Conservation (phyloP, 805 yeast genomes). For the Jamesozyma piceae region DNA sequence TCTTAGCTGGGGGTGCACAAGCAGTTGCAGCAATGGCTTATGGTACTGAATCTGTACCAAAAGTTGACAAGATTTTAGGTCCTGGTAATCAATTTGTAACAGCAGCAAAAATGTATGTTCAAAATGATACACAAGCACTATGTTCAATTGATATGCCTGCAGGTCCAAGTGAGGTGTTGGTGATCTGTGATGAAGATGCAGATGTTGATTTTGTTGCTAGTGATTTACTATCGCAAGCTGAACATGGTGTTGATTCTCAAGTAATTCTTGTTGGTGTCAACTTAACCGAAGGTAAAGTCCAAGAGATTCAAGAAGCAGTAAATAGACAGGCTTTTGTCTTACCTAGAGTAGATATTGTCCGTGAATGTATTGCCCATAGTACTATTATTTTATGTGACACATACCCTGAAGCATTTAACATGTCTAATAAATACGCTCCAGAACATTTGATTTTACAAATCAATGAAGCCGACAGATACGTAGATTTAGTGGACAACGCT, state of each 20-base stretch:
- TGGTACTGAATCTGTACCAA: constrained; percentile 87
- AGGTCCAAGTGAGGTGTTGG: constrained; percentile 96
- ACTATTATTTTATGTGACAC: constrained; percentile 61
- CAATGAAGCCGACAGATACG: constrained; percentile 63
- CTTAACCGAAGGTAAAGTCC: constrained; percentile 49
- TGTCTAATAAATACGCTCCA: constrained; percentile 91
- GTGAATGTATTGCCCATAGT: constrained; percentile 88
- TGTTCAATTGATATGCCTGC: constrained; percentile 99
- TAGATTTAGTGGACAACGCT: constrained; percentile 75
- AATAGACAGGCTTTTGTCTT: constrained; percentile 71
- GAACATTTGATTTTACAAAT: constrained; percentile 94
- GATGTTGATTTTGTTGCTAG: constrained; percentile 97
- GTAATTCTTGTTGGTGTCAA: constrained; percentile 82
- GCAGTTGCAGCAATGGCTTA: constrained; percentile 98
- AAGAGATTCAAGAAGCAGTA: constrained; percentile 71
- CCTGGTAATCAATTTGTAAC: constrained; percentile 99
- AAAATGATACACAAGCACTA: constrained; percentile 88
- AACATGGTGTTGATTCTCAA: constrained; percentile 97
- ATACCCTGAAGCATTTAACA: constrained; percentile 71
- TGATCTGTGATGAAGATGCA: constrained; percentile 79
- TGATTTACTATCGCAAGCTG: constrained; percentile 94
- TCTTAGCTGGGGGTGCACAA: constrained; percentile 98
- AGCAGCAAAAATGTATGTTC: constrained; percentile 96
- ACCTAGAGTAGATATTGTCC: constrained; percentile 89
- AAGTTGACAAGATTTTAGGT: constrained; percentile 93